A percentile compares a stretch with the other conserved stretches of the same genome.
These are phyloP conservation scores for Chaetomium globosum DNA, from an alignment of 2,329 filamentous ascomycete genomes.

Conservation along the genomic window DNA sequence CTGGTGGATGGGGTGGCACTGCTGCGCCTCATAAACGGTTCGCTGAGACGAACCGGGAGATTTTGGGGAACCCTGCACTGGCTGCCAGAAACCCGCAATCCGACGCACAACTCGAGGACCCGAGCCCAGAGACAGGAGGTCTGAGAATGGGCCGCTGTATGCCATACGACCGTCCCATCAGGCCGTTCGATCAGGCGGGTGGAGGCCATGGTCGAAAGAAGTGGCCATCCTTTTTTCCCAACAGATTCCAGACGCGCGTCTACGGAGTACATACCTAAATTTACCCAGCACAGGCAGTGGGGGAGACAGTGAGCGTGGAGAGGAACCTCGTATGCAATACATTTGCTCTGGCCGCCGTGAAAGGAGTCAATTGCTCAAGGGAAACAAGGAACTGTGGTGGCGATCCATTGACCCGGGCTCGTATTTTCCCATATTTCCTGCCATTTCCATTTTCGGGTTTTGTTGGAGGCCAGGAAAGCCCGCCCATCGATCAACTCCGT, in stretches of 20 bases:
- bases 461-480: constrained; percentile 18
- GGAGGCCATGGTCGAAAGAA: constrained; percentile 9
- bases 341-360: neutral
- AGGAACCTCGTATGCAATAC: neutral
- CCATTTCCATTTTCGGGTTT: constrained; percentile 4
- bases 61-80: constrained; percentile 23
- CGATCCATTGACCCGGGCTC: neutral
- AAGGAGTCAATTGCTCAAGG: neutral
- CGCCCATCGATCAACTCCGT: constrained; percentile 24
- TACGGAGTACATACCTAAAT: neutral
- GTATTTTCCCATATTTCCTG: neutral
- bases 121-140: constrained; percentile 8
- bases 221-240: neutral
- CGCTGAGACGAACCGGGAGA: constrained; percentile 19
- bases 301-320: neutral
- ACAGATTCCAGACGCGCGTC: constrained; percentile 25
- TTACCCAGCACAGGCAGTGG: no score
- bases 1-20: neutral
- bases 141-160: constrained; percentile 25
- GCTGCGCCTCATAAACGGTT: constrained; percentile 31
- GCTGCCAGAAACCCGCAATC: constrained; percentile 10
- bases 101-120: constrained; percentile 5
- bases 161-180: constrained; percentile 22
- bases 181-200: constrained; percentile 22
- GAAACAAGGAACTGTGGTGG: neutral